These are phyloP conservation scores for Talaromyces funiculosus DNA, from an alignment of 2,329 filamentous ascomycete genomes.

Conservation along the genomic window DNA sequence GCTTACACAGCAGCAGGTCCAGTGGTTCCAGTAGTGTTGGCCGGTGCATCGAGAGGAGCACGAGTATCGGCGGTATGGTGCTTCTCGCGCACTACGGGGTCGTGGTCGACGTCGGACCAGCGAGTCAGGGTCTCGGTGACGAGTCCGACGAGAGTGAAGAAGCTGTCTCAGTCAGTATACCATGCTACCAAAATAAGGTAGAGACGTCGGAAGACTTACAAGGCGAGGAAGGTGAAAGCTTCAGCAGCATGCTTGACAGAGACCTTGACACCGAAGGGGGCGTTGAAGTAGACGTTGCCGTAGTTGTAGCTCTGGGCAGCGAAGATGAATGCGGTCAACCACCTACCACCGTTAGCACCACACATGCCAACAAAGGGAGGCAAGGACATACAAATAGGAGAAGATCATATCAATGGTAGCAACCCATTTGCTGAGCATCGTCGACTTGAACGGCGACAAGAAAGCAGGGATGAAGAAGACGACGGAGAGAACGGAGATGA, in stretches of 20 bases:
- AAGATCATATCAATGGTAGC: conserved; percentile 41
- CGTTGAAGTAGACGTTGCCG: conserved; percentile 25
- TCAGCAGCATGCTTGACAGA: conserved; percentile 37
- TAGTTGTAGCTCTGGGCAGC: conserved; percentile 41
- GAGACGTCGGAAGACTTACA: conserved; percentile 28
- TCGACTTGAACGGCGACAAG: conserved; percentile 36
- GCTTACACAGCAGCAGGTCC: not conserved
- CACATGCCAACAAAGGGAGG: not conserved
- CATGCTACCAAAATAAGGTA: not conserved
- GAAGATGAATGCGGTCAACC: conserved; percentile 47
- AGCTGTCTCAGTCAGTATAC: conserved; percentile 22
- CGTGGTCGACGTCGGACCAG: conserved; percentile 27
- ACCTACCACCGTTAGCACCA: conserved; percentile 23
- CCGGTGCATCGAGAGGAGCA: conserved; percentile 17
- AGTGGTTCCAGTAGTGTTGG: not conserved
- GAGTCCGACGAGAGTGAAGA: conserved; percentile 38
- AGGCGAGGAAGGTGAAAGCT: conserved; percentile 42
- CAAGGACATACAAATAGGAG: conserved; percentile 38
- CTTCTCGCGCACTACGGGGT: conserved; percentile 21
- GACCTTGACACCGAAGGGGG: conserved; percentile 32
- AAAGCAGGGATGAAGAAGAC: conserved; percentile 41
- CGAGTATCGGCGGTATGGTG: conserved; percentile 5
- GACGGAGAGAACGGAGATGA: conserved; percentile 37
- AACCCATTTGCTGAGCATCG: conserved; percentile 31
- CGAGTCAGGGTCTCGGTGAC: conserved; percentile 33